Conservation (phyloP, 495 filamentous ascomycete genomes). For the Tuber indicum region DNA sequence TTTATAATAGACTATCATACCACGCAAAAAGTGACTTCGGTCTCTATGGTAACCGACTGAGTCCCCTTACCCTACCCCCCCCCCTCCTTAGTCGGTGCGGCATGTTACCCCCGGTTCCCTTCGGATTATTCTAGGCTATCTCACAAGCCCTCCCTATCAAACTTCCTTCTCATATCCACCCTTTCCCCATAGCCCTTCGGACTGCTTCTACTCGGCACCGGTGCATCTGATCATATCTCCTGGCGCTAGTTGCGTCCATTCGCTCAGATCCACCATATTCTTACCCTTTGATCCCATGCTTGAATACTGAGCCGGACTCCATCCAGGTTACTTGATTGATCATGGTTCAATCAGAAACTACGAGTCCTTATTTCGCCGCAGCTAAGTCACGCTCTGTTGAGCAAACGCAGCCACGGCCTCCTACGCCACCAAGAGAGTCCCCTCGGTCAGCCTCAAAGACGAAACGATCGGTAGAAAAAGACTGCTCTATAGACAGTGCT, state of each 20-base stretch:
- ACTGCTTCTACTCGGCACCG: not conserved
- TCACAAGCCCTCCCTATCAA: not conserved
- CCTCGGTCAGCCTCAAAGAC: constrained; percentile 20
- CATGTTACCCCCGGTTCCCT: not conserved
- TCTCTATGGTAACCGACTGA: not conserved
- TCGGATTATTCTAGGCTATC: not conserved
- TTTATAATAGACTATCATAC: not conserved
- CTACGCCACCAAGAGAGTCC: constrained; percentile 38
- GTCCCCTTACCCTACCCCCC: not conserved
- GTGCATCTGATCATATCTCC: not conserved
- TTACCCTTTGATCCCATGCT: not conserved
- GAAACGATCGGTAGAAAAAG: constrained; percentile 21
- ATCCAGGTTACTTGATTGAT: constrained; percentile 6
- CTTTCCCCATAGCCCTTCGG: not conserved
- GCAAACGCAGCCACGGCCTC: constrained; percentile 25
- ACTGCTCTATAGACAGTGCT: constrained; percentile 16
- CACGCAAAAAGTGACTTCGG: not conserved
- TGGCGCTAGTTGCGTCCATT: not conserved
- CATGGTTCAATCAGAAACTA: constrained; percentile 23
- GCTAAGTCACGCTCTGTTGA: constrained; percentile 28
- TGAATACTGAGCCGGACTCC: not conserved
- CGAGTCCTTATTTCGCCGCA: constrained; percentile 28
- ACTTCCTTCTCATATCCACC: not conserved
- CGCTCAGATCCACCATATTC: not conserved
- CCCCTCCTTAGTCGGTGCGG: not conserved